Base-by-base conservation (phyloP, 345 rosid genomes). In the Sapria himalayana region DNA sequence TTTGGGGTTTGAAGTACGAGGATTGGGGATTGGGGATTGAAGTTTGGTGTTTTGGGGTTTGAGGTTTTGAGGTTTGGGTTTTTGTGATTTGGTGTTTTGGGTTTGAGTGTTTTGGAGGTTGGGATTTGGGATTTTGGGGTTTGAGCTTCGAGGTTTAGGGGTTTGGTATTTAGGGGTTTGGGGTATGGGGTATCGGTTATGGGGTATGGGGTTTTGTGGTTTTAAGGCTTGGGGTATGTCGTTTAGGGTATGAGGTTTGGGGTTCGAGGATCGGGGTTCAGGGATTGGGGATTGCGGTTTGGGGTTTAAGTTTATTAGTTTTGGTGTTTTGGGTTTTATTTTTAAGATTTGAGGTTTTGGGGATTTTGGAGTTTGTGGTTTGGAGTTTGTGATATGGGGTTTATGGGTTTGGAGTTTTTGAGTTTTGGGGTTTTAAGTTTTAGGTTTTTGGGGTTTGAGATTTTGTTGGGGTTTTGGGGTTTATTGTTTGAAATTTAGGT, bases 261-360 rank as follows among this genome's bases (percentile, higher is more conserved):
- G n/a, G n/a, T n/a, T n/a, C n/a, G n/a, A n/a, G 43, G 29, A 1
- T 13, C 15, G 0, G 2, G 29, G 43, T 4, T 13, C 15, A 1
- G 0, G 43, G 18, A 0, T 22, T 22, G 2, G 29, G 43, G 5
- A 3, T n/a, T n/a, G n/a, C n/a, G n/a, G n/a, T 22, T 20, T n/a
- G n/a, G 7, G 1, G 29, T 4, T 21, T 13, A 2, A 1, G 1
- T 25, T 15, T 21, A 4, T 13, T 1, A 0, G 4, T 5, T 3
- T 0, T 7, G 7, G 29, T 16, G 29, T 39, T 3, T 22, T n/a
- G 29, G 3, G 1, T 22, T 20, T 39, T 20, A 5, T 39, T 43
- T 29, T 43, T n/a, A n/a, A 43, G 47, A 36, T 34, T 43, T 29
- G n/a, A 25, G 47, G 24, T 43, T 29, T 43, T 25, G 47, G 47